Evolutionary conservation across 2,329 filamentous ascomycete species (phyloP).

Genomic region (Monascus ruber): DNA sequence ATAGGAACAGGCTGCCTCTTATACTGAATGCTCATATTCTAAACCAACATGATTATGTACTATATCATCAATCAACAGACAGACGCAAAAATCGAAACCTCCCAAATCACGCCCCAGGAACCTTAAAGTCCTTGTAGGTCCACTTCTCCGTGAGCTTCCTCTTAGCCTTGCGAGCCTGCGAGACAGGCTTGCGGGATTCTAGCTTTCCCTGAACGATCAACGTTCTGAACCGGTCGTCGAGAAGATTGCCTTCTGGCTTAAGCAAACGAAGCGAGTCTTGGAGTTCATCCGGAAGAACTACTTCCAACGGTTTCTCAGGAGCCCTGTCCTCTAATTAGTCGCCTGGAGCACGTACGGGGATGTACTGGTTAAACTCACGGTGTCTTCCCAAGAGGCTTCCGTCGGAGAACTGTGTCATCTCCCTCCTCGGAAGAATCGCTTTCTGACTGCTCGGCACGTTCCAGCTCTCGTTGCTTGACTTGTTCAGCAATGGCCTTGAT

Average conservation of each 20-base stretch:
- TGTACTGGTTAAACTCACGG: conserved; percentile 22
- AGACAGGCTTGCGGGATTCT: conserved; percentile 66
- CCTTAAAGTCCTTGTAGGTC: conserved; percentile 87
- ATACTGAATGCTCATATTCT: no score
- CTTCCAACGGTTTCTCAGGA: conserved; percentile 67
- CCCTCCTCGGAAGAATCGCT: conserved; percentile 38
- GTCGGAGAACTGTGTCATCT: conserved; percentile 54
- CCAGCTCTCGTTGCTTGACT: conserved; percentile 39
- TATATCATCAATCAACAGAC: conserved; percentile 11
- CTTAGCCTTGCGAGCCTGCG: conserved; percentile 73
- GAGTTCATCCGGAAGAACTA: conserved; percentile 72
- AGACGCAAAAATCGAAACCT: conserved; percentile 10
- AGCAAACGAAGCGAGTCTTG: conserved; percentile 69
- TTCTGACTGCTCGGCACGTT: conserved; percentile 27
- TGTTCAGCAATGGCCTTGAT: conserved; percentile 57
- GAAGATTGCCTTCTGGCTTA: conserved; percentile 89
- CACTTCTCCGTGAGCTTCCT: conserved; percentile 86
- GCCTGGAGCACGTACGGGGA: no score
- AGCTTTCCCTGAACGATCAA: conserved; percentile 81
- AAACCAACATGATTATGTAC: not conserved
- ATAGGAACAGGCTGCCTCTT: no score
- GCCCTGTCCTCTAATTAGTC: conserved; percentile 11
- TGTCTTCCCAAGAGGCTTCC: conserved; percentile 57
- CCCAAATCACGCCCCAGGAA: conserved; percentile 26
- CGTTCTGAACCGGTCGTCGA: conserved; percentile 85